These are phyloP conservation scores for Metarhizium sp. DNA, from an alignment of 2,329 filamentous ascomycete species.

Conservation along the genomic window DNA sequence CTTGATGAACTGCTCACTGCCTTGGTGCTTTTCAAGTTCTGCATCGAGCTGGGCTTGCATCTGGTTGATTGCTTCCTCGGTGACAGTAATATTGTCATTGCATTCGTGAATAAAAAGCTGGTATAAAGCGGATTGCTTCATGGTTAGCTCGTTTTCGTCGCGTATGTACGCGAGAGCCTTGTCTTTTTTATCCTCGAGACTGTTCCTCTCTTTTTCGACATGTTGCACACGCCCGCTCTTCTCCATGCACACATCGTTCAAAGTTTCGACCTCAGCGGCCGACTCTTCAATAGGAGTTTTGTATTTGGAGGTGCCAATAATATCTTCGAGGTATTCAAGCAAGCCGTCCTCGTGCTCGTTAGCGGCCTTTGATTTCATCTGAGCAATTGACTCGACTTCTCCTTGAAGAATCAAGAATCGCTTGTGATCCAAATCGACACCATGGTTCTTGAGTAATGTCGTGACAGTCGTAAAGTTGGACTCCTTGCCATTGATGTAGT, in stretches of 20 bases:
- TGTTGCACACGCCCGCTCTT: conserved; percentile 94
- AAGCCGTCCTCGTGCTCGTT: conserved; percentile 95
- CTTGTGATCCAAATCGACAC: conserved; percentile 95
- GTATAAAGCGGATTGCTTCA: conserved; percentile 86
- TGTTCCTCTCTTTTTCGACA: conserved; percentile 92
- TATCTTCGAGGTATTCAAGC: conserved; percentile 94
- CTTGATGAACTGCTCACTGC: conserved; percentile 84
- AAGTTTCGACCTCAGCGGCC: conserved; percentile 75
- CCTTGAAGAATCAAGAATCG: conserved; percentile 95
- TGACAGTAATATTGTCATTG: conserved; percentile 78
- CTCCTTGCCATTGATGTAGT: conserved; percentile 85
- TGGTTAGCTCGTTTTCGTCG: conserved; percentile 85
- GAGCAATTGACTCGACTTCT: conserved; percentile 96
- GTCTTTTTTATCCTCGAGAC: conserved; percentile 92
- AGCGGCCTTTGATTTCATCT: conserved; percentile 96
- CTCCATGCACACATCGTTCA: conserved; percentile 92
- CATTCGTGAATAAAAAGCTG: conserved; percentile 87
- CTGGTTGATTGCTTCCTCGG: conserved; percentile 81
- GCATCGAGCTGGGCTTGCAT: conserved; percentile 79
- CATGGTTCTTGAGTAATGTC: conserved; percentile 73
- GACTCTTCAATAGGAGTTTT: conserved; percentile 95
- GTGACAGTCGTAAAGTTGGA: conserved; percentile 93
- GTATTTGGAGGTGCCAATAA: conserved; percentile 97
- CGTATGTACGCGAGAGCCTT: conserved; percentile 81
- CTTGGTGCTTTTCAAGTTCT: conserved; percentile 86